A percentile compares a stretch with the other conserved stretches of the same genome.
phyloP scores from a whole-genome alignment of 2,329 filamentous ascomycete species.

The Trichoderma guizhouense region DNA sequence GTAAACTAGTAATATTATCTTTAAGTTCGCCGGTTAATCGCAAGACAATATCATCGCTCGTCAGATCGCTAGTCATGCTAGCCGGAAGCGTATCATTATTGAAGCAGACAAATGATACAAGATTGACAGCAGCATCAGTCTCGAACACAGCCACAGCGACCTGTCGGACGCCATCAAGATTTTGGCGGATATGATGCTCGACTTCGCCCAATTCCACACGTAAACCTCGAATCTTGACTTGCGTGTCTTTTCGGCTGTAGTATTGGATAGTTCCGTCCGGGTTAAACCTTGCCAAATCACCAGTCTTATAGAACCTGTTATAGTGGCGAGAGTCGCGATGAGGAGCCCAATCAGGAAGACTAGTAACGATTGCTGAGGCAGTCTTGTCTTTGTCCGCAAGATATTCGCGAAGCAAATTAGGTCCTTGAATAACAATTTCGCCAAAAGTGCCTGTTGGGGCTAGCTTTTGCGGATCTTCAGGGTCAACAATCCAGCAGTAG shows the following conservation, averaged over 20 bases:
- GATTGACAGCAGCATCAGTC: constrained; percentile 6
- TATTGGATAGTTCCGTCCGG: constrained; percentile 13
- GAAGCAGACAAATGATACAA: constrained; percentile 13
- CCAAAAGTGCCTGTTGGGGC: constrained; percentile 12
- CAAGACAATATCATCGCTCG: neutral
- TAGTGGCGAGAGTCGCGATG: neutral
- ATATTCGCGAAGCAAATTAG: constrained; percentile 16
- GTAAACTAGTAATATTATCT: neutral
- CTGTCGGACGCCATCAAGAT: neutral
- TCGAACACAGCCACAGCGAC: constrained; percentile 14
- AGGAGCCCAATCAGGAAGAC: constrained; percentile 11
- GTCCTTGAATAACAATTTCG: constrained; percentile 16
- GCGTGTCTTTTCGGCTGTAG: constrained; percentile 16
- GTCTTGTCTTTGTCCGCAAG: constrained; percentile 6
- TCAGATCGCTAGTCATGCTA: neutral
- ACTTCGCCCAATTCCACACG: constrained; percentile 17
- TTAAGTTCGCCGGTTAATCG: neutral
- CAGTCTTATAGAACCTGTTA: constrained; percentile 12
- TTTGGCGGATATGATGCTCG: constrained; percentile 7
- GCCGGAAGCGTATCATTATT: constrained; percentile 7
- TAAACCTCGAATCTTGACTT: constrained; percentile 17
- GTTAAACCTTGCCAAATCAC: constrained; percentile 14
- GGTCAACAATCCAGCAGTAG: constrained; percentile 18
- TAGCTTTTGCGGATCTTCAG: constrained; percentile 1
- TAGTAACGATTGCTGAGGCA: neutral